Conservation (phyloP, 495 filamentous ascomycete genomes). For the Penicillium riverlandense region DNA sequence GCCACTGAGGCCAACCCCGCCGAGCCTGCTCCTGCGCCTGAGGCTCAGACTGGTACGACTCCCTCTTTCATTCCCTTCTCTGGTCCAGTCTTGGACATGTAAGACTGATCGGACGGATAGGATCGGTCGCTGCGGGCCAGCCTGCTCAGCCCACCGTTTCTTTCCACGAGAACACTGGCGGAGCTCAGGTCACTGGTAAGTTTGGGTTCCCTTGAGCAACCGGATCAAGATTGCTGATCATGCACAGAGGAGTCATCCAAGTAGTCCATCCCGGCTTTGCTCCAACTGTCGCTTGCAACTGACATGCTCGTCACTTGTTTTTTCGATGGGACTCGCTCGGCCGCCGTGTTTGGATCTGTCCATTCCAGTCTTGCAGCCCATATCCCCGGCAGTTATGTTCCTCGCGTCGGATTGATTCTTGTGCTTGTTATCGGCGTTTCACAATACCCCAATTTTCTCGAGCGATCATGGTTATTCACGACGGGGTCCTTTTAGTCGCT, state of each 20-base stretch:
- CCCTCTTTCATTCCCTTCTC: not conserved
- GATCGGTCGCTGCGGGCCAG: too few relatives aligned
- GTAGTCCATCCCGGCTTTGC: not conserved
- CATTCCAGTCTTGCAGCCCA: not conserved
- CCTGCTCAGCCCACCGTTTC: too few relatives aligned
- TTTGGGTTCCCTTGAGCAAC: not conserved
- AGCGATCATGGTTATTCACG: too few relatives aligned
- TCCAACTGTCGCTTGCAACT: not conserved
- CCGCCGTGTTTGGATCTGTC: not conserved
- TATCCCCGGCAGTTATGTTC: too few relatives aligned
- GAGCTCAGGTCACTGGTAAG: slow-evolving; percentile 7
- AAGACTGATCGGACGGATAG: not conserved
- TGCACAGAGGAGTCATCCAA: not conserved
- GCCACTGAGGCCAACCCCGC: slow-evolving; percentile 1
- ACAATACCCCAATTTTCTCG: too few relatives aligned
- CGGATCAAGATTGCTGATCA: slow-evolving; percentile 1
- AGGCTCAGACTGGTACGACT: not conserved
- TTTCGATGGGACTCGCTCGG: not conserved
- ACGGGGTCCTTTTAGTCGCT: too few relatives aligned
- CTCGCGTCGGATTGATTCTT: too few relatives aligned
- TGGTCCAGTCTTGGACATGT: not conserved
- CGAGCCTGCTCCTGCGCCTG: slow-evolving; percentile 4
- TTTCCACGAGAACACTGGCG: not conserved
- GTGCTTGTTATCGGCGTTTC: too few relatives aligned
- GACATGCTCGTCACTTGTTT: not conserved